Conservation (phyloP, 805 yeast genomes). For the Lipomyces kockii region DNA sequence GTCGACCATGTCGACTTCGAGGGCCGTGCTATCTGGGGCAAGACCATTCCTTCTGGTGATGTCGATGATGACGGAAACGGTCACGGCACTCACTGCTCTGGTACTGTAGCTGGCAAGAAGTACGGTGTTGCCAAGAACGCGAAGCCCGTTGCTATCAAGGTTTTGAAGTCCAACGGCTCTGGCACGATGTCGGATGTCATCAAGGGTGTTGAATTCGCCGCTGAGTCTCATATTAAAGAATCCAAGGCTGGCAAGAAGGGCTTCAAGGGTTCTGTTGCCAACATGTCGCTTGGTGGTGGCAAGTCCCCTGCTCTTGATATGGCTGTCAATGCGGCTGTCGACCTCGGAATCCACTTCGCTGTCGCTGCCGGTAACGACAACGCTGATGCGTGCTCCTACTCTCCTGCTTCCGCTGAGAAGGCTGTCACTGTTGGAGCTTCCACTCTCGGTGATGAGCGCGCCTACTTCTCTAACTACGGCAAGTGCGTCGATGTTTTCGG, state of each 20-base stretch:
- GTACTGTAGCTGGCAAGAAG: conserved; percentile 61
- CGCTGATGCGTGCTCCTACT: conserved; percentile 61
- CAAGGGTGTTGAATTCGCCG: conserved; percentile 66
- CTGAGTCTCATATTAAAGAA: conserved; percentile 52
- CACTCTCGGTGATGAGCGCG: conserved; percentile 84
- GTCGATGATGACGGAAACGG: conserved; percentile 62
- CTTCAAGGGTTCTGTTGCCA: conserved; percentile 64
- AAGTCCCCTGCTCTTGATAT: conserved; percentile 59
- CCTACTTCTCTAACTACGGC: conserved; percentile 95
- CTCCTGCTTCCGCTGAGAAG: conserved; percentile 64
- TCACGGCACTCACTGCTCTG: conserved; percentile 71
- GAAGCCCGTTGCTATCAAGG: conserved; percentile 63
- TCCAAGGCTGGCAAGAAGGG: conserved; percentile 48
- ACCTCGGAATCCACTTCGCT: conserved; percentile 61
- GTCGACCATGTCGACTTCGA: conserved; percentile 60
- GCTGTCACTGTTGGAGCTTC: conserved; percentile 96
- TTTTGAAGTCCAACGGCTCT: conserved; percentile 61
- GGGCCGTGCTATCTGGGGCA: conserved; percentile 67
- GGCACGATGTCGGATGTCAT: conserved; percentile 66
- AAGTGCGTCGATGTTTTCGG: conserved; percentile 95
- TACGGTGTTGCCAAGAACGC: conserved; percentile 69
- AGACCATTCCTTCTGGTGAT: conserved; percentile 55
- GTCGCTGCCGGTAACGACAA: conserved; percentile 70
- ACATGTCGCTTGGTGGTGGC: conserved; percentile 67
- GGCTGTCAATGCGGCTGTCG: conserved; percentile 63